These are phyloP conservation scores for Paradendryphiella salina DNA, from an alignment of 2,329 filamentous ascomycete species.

Conservation along the genomic window DNA sequence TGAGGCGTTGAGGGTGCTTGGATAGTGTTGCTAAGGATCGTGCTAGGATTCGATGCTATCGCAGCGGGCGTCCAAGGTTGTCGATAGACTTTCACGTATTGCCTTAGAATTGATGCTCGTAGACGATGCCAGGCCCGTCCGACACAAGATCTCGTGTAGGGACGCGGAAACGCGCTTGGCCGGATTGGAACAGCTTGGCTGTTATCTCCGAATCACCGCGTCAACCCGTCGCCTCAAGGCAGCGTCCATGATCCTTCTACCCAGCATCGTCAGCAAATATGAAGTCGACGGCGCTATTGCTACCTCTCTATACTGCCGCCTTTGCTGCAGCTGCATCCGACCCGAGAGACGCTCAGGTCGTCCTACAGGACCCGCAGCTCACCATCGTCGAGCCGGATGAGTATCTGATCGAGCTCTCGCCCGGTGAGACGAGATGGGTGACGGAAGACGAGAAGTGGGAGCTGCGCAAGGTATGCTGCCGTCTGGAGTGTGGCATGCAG, in stretches of 20 bases:
- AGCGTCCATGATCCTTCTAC: not conserved
- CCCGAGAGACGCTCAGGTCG: slow-evolving; percentile 33
- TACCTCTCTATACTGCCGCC: slow-evolving; percentile 40
- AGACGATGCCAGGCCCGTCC: not conserved
- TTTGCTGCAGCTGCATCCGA: slow-evolving; percentile 34
- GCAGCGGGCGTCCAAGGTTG: not conserved
- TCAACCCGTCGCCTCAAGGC: slow-evolving; percentile 16
- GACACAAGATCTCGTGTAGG: slow-evolving; percentile 12
- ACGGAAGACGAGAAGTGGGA: slow-evolving; percentile 96
- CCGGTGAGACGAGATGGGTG: slow-evolving; percentile 81
- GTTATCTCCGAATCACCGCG: slow-evolving; percentile 15
- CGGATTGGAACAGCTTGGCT: slow-evolving; percentile 6
- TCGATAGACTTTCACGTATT: not conserved
- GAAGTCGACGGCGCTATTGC: slow-evolving; percentile 40
- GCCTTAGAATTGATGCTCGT: not conserved
- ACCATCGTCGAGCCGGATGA: slow-evolving; percentile 38
- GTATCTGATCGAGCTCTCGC: slow-evolving; percentile 77
- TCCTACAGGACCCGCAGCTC: slow-evolving; percentile 36
- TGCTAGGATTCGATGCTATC: no score
- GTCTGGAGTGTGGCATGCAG: not conserved
- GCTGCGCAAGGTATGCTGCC: slow-evolving; percentile 69
- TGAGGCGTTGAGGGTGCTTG: no score
- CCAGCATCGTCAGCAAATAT: slow-evolving; percentile 25
- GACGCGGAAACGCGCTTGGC: slow-evolving; percentile 11
- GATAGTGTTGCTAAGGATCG: no score